Base-by-base conservation (phyloP, 129 eudicot genomes). In the Pittosporum tobira region DNA sequence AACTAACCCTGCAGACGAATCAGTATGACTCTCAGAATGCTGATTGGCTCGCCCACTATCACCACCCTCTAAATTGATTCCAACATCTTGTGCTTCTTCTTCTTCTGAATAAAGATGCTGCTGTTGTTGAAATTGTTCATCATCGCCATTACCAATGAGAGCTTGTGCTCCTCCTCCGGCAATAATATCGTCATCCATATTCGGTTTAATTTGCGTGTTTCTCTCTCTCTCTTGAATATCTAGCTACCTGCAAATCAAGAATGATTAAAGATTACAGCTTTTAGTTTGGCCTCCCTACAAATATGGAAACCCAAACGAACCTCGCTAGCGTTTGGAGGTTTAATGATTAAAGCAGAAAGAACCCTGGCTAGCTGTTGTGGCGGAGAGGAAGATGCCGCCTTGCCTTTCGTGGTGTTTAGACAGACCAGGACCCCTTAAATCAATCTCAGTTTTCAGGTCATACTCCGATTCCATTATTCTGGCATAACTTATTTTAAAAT, bases 1-100 rank as follows among this genome's bases (percentile, higher is more conserved):
- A 83, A 86, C 95, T 87, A 87, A 87, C 95, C 95, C 91, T 68
- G 87, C 88, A 45, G 96, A 83, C 45, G 93, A 80, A 73, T 87
- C 84, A 74, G 77, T 72, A 71, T 56, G 64, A 74, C 36, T 67
- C 67, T 63, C 81, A 69, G 83, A 72, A 74, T 79, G 81, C 73
- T 77, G 75, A 69, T 65, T 69, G 59, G 73, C 73, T 38, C 75
- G 78, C 68, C 73, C 75, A 82, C 79, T 66, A 86, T 62, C 88
- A 75, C 73, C 93, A 80, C 73, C 84, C 45, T 65, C 65, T 44
- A 51, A 51, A 0, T 75, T 70, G 36, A 46, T 10, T n/a, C 65
- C 75, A 30, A 63, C 45, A 4, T 45, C 61, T n/a, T 56, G 61
- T 10, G 25, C 1, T 4, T 56, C 65, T 22, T 56, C 58, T 31